Evolutionary conservation across 2,329 filamentous ascomycete genomes (phyloP), one percentile per base, ranked within the genome.

Genomic region (Venturia oleaginea): DNA sequence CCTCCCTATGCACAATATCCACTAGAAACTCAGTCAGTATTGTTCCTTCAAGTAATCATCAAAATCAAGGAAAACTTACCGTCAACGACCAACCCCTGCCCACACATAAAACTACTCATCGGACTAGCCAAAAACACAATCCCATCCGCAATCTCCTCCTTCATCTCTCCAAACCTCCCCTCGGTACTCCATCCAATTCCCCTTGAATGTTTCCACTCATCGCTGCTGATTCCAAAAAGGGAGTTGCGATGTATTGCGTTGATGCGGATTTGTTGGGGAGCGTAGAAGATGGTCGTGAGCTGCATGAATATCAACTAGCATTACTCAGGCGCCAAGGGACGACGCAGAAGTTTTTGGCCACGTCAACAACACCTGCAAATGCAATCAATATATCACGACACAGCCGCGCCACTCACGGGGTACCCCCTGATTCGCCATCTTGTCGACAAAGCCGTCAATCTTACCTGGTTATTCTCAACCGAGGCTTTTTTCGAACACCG

Each of bases 111-210:
- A 64, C 81, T 83, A 64, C 79, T 79, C 75, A 83, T 77, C 1
- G 78, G 75, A 38, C 80, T 83, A 22, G 78, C 80, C 65, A 85
- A 68, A 65, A 83, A 82, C 0, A 79, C 73, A 32, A 84, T 79
- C 38, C 76, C 73, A 67, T 85, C 81, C 0, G 80, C 81, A 67
- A 85, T 78, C 71, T 86, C 83, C 30, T 84, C 81, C 30, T 84
- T 80, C 19, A 78, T 74, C 24, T 72, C 70, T 0, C 75, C 81
- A 38, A 83, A 70, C 10, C 82, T 76, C n/a, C 75, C 72, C 59
- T 67, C 0, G 82, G 80, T 4, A 80, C 80, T 65, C 76, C 77
- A 0, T 72, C 71, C 24, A 82, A 72, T 61, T 81, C 79, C 1
- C 64, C 68, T 40, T 69, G 71, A 66, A 79, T 72, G 51, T 69